Base-by-base conservation (phyloP, 1,284 basidiomycete genomes). In the Bjerkandera adusta region DNA sequence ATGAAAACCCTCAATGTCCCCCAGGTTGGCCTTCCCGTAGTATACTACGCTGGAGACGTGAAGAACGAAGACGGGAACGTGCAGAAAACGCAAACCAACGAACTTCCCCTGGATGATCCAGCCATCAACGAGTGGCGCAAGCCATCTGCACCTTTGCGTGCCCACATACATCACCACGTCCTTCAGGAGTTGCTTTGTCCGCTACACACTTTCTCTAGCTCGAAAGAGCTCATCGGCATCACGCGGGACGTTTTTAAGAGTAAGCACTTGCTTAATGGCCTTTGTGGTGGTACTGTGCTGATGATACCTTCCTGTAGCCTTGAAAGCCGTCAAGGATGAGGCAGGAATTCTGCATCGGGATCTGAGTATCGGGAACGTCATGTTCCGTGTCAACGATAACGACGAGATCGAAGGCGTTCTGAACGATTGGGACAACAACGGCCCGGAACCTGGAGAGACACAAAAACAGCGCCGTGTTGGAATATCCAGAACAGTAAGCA, bases 351-450 rank as follows among this genome's bases (percentile, higher is more conserved):
- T 47, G 11, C 45, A 47, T 33, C 45, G 45, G 10, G 45, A 47
- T 16, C 7, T 47, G 6, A 47, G 37, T 21, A 33, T 47, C n/a
- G 36, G 45, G 6, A 47, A 47, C 25, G 37, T 47, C 18, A 47
- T 47, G 45, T 4, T 47, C 4, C 15, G 20, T 22, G 10, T 13
- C 4, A 36, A 37, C 6, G 29, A 25, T 7, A 13, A 38, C 7
- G 36, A 4, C 6, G 12, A 16, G 11, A 24, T n/a, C n/a, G 8
- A 20, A 22, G 36, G 44, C 3, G 8, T 47, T 6, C 30, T 47
- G 37, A 33, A 30, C 13, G 45, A 47, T 20, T 47, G 45, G 45
- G 45, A 47, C 21, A 26, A 39, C 26, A 26, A 35, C 6, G 16
- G 33, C 11, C 21, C 13, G 36, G 20, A 6, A 4, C 36, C 36